phyloP scores from a whole-genome alignment of 768 basidiomycete species.

The Rossbeevera mucosa region DNA sequence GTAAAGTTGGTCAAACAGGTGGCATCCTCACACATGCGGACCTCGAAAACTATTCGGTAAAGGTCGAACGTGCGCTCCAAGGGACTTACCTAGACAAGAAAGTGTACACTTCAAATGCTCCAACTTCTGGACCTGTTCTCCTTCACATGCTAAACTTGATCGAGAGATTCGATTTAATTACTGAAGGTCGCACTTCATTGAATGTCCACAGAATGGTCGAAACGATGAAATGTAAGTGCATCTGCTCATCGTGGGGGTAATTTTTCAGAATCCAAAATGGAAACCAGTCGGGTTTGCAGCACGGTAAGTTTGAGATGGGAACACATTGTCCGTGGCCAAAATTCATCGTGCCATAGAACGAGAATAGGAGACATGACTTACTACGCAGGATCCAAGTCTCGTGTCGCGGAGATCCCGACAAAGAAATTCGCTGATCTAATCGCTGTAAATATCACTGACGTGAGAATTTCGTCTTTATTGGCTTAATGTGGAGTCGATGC shows the following conservation, averaged over 20 bases:
- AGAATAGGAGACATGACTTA: conserved; percentile 74
- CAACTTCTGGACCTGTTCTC: conserved; percentile 86
- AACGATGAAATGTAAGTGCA: conserved; percentile 69
- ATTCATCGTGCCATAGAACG: conserved; percentile 48
- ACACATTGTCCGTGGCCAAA: conserved; percentile 6
- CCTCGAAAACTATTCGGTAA: conserved; percentile 63
- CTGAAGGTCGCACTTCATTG: conserved; percentile 51
- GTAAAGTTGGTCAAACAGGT: conserved; percentile 64
- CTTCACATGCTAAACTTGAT: conserved; percentile 89
- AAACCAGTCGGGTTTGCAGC: conserved; percentile 60
- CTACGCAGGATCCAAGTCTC: conserved; percentile 46
- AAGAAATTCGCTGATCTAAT: conserved; percentile 64
- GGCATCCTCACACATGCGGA: conserved; percentile 80
- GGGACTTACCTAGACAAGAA: conserved; percentile 74
- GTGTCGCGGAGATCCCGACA: conserved; percentile 61
- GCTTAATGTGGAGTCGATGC: conserved; percentile 7
- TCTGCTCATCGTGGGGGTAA: conserved; percentile 12
- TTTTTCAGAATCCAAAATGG: conserved; percentile 4
- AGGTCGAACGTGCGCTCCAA: conserved; percentile 66
- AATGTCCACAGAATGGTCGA: conserved; percentile 82
- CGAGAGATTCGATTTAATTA: conserved; percentile 60
- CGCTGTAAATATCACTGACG: conserved; percentile 75
- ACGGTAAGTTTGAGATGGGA: conserved; percentile 32
- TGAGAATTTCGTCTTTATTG: conserved; percentile 35
- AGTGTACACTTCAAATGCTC: conserved; percentile 81